Percentiles rank a stretch among this genome's conserved stretches.
phyloP scores from a whole-genome alignment of 768 basidiomycete species.

The Melanogaster broomeanus region DNA sequence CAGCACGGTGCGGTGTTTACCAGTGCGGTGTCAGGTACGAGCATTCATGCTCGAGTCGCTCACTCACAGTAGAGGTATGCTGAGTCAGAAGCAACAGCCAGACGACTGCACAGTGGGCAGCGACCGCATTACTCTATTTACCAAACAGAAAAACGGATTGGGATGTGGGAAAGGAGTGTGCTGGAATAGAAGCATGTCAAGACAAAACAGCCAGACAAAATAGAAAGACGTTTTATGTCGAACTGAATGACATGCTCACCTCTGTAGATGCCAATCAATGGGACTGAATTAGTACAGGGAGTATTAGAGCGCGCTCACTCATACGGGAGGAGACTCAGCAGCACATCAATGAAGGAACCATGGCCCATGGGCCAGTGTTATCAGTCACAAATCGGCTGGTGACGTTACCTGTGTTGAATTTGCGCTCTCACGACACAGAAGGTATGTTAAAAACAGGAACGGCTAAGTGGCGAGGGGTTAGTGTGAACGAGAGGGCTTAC shows the following conservation, averaged over 20 bases:
- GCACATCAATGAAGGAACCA: slow-evolving; percentile 50
- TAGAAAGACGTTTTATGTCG: too few species aligned
- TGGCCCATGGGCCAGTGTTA: slow-evolving; percentile 67
- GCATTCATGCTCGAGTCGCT: too few species aligned
- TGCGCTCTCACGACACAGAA: slow-evolving; percentile 47
- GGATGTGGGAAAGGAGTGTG: too few species aligned
- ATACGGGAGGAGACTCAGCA: neutral
- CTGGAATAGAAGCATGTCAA: too few species aligned
- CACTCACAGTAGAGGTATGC: too few species aligned
- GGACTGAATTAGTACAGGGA: slow-evolving; percentile 15
- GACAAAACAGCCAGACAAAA: too few species aligned
- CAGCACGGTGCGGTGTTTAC: too few species aligned
- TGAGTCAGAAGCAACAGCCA: too few species aligned
- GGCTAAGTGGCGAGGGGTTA: neutral
- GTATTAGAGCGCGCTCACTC: neutral
- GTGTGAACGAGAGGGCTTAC: slow-evolving; percentile 28
- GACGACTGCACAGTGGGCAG: too few species aligned
- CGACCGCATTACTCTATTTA: too few species aligned
- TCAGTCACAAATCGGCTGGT: slow-evolving; percentile 67
- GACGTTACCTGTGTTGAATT: slow-evolving; percentile 41
- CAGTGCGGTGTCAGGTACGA: too few species aligned
- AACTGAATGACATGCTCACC: slow-evolving; percentile 9
- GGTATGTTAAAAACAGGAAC: slow-evolving; percentile 33
- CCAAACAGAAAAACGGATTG: too few species aligned
- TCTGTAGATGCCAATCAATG: slow-evolving; percentile 26